These are phyloP conservation scores for Graphium sp. DNA, from an alignment of 2,329 filamentous ascomycete genomes.

Conservation along the genomic window DNA sequence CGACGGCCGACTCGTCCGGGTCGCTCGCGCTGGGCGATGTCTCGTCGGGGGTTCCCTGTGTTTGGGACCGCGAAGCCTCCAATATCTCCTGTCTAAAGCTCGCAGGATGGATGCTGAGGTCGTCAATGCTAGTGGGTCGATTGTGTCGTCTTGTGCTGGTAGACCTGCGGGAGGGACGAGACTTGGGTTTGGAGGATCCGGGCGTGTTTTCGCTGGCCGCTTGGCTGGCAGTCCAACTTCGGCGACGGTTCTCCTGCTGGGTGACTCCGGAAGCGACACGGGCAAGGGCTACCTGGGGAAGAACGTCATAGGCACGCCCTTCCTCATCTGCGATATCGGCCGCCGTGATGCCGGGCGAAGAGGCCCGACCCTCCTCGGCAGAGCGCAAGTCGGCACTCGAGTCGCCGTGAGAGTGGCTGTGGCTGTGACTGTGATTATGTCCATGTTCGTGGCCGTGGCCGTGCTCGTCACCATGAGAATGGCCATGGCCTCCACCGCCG, in stretches of 20 bases:
- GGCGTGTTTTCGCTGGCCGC: background rate
- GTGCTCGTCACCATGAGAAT: slow-evolving; percentile 35
- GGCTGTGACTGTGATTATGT: slow-evolving; percentile 17
- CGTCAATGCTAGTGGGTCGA: slow-evolving; percentile 47
- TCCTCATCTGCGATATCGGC: slow-evolving; percentile 33
- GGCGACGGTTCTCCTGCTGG: slow-evolving; percentile 8
- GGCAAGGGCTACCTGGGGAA: slow-evolving; percentile 44
- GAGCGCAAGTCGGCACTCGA: slow-evolving; percentile 12
- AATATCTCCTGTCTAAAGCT: slow-evolving; percentile 90
- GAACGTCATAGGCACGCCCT: slow-evolving; percentile 42
- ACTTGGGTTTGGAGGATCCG: slow-evolving; percentile 17
- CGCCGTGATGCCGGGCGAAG: slow-evolving; percentile 18
- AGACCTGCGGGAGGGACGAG: slow-evolving; percentile 25
- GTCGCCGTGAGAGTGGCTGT: slow-evolving; percentile 13
- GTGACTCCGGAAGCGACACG: slow-evolving; percentile 17
- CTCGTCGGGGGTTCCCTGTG: slow-evolving; percentile 4
- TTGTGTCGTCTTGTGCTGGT: slow-evolving; percentile 30
- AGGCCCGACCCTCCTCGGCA: slow-evolving; percentile 33
- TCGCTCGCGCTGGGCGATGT: slow-evolving; percentile 30
- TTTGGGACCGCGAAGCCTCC: slow-evolving; percentile 33
- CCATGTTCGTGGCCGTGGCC: slow-evolving; percentile 24
- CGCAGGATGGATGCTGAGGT: slow-evolving; percentile 75
- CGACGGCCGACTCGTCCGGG: slow-evolving; percentile 29
- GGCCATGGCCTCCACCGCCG: no score
- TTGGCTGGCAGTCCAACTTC: slow-evolving; percentile 11